Conservation (phyloP, 306 rosid species). For the Crotalaria pallida region DNA sequence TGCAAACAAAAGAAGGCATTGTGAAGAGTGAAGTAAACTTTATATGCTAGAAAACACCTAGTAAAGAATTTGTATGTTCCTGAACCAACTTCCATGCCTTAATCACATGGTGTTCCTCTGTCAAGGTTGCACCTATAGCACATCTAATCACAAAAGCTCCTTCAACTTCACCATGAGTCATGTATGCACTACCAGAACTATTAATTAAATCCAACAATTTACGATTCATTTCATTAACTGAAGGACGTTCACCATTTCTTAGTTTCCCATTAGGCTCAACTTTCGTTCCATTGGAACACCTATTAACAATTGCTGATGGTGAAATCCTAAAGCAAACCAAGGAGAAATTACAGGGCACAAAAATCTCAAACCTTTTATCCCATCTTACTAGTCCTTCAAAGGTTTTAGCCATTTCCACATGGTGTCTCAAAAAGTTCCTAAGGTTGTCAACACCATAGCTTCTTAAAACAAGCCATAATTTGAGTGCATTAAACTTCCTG, state of each 20-base stretch:
- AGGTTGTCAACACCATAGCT: conserved; percentile 53
- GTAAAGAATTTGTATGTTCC: conserved; percentile 21
- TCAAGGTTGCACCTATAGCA: conserved; percentile 42
- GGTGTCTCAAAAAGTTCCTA: conserved; percentile 38
- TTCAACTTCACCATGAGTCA: conserved; percentile 40
- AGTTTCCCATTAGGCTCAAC: neutral
- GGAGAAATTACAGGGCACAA: conserved; percentile 33
- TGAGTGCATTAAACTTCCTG: conserved; percentile 44
- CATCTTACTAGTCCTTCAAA: conserved; percentile 43
- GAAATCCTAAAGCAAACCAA: conserved; percentile 52
- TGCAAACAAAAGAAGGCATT: too few species aligned
- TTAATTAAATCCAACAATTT: conserved; percentile 42
- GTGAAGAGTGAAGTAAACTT: too few species aligned
- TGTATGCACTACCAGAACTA: conserved; percentile 33
- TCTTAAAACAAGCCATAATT: conserved; percentile 45
- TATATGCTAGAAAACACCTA: neutral
- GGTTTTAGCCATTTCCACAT: conserved; percentile 42
- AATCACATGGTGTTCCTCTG: conserved; percentile 36
- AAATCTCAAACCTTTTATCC: conserved; percentile 47
- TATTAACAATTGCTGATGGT: conserved; percentile 10
- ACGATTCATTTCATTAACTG: conserved; percentile 22
- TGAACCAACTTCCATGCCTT: conserved; percentile 46
- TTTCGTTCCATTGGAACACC: neutral
- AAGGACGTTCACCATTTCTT: neutral
- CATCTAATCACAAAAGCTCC: conserved; percentile 31